Evolutionary conservation across 768 basidiomycete genomes (phyloP), one percentile per base, ranked within the genome.

Genomic region (Hysterangium stoloniferum): DNA sequence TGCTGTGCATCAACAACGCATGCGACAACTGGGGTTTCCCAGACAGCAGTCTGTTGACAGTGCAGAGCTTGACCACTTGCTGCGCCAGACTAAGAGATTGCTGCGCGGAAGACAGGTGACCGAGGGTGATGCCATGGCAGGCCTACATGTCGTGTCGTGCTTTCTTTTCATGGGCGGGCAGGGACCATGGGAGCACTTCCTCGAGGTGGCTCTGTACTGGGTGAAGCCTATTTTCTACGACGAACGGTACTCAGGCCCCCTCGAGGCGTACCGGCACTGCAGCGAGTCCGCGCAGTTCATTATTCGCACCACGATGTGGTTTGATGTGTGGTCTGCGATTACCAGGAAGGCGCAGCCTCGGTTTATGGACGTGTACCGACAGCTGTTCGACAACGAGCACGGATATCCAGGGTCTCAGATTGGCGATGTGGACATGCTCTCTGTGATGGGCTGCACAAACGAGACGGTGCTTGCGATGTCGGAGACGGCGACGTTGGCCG

Each of bases 361-460:
- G 42, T 81, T 88, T 63, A 64, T 83, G 33, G 28, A 58, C 3
- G 69, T 73, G 35, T 82, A 86, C 59, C 71, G 74, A 20, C 62
- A 64, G 22, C 68, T 91, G 36, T 90, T 81, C 64, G 63, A 62
- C 17, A 75, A 77, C 20, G 34, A 54, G 37, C 62, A 64, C 17
- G 60, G 57, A 68, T 49, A 60, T 64, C 40, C 37, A 45, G 3
- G 41, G 53, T 29, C 59, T 62, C 17, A 48, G 45, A 43, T 57
- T 67, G 43, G 57, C 60, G 36, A 73, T 59, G 71, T 78, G 50
- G 80, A 79, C n/a, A 91, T 91, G 88, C 71, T 87, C 67, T 71
- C 74, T 37, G 75, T 86, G 4, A 91, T 92, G 86, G 88, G 88
- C 17, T 89, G 88, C 70, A 82, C 85, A 58, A 87, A 89, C 66